These are phyloP conservation scores for Symbiodinium natans DNA, from an alignment of 73 alveolate genomes.

Conservation along the genomic window DNA sequence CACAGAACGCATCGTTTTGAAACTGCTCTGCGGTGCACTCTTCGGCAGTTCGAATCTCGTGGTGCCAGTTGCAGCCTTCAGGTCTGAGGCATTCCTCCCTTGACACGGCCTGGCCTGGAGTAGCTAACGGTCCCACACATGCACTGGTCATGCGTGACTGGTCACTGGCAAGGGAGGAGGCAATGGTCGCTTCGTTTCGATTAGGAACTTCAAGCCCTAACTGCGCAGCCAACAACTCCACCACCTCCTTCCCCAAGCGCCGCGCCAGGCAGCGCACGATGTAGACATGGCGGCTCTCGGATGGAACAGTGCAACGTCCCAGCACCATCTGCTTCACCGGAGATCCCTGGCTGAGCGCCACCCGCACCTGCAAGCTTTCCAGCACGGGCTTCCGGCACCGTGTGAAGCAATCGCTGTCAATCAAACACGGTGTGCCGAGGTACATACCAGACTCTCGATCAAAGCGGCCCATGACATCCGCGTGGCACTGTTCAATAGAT, in stretches of 20 bases:
- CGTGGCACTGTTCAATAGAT: conserved; percentile 84
- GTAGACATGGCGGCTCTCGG: conserved; percentile 84
- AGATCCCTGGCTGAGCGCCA: conserved; percentile 9
- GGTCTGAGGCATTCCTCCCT: conserved; percentile 20
- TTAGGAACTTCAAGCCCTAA: conserved; percentile 24
- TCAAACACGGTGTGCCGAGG: conserved; percentile 57
- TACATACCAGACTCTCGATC: conserved; percentile 57
- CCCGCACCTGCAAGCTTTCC: conserved; percentile 63
- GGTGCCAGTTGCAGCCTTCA: conserved; percentile 85
- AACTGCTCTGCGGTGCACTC: conserved; percentile 70
- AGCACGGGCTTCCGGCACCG: conserved; percentile 65
- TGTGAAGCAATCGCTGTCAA: conserved; percentile 77
- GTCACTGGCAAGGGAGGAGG: conserved; percentile 28
- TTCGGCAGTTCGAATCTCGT: conserved; percentile 44
- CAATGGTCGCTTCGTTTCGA: conserved; percentile 31
- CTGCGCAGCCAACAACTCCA: conserved; percentile 61
- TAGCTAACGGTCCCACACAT: conserved; percentile 61
- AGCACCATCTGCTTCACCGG: conserved; percentile 5
- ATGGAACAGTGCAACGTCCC: conserved; percentile 91
- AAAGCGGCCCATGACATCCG: conserved; percentile 90
- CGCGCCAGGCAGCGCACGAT: conserved; percentile 24
- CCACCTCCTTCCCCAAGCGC: conserved; percentile 56
- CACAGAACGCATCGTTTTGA: conserved; percentile 57
- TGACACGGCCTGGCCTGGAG: conserved; percentile 46
- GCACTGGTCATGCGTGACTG: neutral